These are phyloP conservation scores for Emmonsiellopsis sp. DNA, from an alignment of 2,329 filamentous ascomycete species.

Conservation along the genomic window DNA sequence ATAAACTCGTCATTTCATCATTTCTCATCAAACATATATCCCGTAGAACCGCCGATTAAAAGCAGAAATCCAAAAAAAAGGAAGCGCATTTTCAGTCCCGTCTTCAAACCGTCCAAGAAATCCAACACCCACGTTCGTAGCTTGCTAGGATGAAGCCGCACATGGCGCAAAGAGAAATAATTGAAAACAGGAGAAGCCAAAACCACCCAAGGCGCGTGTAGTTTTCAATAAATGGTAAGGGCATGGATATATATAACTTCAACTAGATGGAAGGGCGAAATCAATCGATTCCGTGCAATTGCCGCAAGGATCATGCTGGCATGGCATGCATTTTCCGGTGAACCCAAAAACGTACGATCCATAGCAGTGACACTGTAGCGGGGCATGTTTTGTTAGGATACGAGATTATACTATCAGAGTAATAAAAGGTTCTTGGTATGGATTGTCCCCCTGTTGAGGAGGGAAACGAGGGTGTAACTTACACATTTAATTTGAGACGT, in stretches of 20 bases:
- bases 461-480: too few relatives aligned
- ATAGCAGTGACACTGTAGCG: constrained; percentile 6
- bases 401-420: too few relatives aligned
- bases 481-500: too few relatives aligned
- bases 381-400: not conserved
- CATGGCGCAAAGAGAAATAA: too few relatives aligned
- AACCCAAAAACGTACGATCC: constrained; percentile 2
- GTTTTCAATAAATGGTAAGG: too few relatives aligned
- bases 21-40: not conserved
- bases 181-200: not conserved
- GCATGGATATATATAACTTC: not conserved
- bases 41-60: not conserved
- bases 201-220: too few relatives aligned
- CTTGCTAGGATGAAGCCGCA: too few relatives aligned
- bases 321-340: constrained; percentile 4
- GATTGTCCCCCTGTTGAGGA: too few relatives aligned
- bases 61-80: not conserved
- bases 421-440: too few relatives aligned
- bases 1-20: not conserved
- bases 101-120: too few relatives aligned
- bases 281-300: not conserved
- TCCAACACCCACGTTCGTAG: too few relatives aligned
- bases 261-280: too few relatives aligned
- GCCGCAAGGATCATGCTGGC: constrained; percentile 7
- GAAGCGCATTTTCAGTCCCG: not conserved